phyloP scores from a whole-genome alignment of 306 rosid species.

The Alnus rubra region DNA sequence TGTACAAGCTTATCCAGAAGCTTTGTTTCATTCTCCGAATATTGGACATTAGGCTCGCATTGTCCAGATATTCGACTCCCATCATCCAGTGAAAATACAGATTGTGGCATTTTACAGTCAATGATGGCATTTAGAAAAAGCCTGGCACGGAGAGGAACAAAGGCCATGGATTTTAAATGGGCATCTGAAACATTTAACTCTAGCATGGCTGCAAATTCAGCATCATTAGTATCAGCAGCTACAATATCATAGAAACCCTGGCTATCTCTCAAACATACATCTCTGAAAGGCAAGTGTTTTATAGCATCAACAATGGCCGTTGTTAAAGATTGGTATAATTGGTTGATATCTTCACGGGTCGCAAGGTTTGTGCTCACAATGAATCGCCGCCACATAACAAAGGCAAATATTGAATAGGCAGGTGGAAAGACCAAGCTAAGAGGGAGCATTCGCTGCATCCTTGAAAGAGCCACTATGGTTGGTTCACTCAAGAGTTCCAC shows the following conservation, averaged over 20 bases:
- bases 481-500: conserved; percentile 92
- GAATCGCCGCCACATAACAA: conserved; percentile 72
- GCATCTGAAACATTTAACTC: conserved; percentile 76
- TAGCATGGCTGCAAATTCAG: conserved; percentile 77
- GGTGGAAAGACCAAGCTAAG: conserved; percentile 80
- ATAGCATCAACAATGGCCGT: conserved; percentile 71
- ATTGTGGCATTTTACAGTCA: conserved; percentile 80
- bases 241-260: conserved; percentile 83
- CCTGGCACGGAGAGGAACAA: conserved; percentile 93
- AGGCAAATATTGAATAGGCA: conserved; percentile 87
- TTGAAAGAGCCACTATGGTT: conserved; percentile 73
- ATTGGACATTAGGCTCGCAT: conserved; percentile 56
- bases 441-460: conserved; percentile 95
- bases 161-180: conserved; percentile 73
- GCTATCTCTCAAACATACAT: conserved; percentile 84
- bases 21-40: conserved; percentile 57
- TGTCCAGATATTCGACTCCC: conserved; percentile 56
- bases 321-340: conserved; percentile 67
- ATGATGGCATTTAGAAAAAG: conserved; percentile 79
- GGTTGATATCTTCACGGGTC: conserved; percentile 73
- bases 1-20: conserved; percentile 76
- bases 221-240: conserved; percentile 69
- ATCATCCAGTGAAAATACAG: conserved; percentile 43
- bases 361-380: conserved; percentile 55
- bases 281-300: conserved; percentile 87